Evolutionary conservation across 805 yeast species (phyloP), one percentile per base, ranked within the genome.

Genomic region (Ogataea dorogensis): DNA sequence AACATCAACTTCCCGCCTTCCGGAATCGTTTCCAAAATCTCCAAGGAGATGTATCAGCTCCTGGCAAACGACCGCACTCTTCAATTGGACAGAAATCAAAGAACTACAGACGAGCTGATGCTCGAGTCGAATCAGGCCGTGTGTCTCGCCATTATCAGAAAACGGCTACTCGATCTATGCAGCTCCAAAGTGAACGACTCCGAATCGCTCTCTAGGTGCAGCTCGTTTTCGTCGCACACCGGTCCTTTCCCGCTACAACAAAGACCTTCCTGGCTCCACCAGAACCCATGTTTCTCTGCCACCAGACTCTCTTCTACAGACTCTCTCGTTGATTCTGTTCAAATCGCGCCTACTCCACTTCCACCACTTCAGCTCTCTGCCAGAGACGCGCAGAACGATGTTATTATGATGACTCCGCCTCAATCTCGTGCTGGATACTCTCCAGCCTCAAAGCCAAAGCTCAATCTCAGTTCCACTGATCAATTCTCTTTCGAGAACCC

Each of bases 1-100:
- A 79, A 79, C 44, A 71, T 75, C 12, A 54, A 66, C 26, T 72
- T 73, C 49, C 88, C 87, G 6, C 87, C 88, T 0, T 69, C 80
- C 1, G 87, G 87, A 1, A 69, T 81, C 3, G 65, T 79, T 14
- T 76, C 77, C 26, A 67, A 68, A 35, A 80, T 79, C 0, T 73
- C 85, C 5, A 78, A 77, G 48, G 68, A 73, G 27, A 70, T 81
- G 17, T 59, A 75, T 19, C 64, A 40, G 42, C 46, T 30, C 13
- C 44, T 47, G n/a, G 24, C 31, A 5, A 34, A 28, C 14, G 53
- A 49, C 28, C 30, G 43, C 13, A 35, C 50, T 1, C 37, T 59
- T 19, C 46, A 32, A 20, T 43, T 61, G 15, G 66, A 60, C 38
- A 44, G 36, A 16, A 46, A 50, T 26, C 33, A 38, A 3, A 48